Base-by-base conservation (phyloP, 1,284 basidiomycete species). In the Somion occarium region DNA sequence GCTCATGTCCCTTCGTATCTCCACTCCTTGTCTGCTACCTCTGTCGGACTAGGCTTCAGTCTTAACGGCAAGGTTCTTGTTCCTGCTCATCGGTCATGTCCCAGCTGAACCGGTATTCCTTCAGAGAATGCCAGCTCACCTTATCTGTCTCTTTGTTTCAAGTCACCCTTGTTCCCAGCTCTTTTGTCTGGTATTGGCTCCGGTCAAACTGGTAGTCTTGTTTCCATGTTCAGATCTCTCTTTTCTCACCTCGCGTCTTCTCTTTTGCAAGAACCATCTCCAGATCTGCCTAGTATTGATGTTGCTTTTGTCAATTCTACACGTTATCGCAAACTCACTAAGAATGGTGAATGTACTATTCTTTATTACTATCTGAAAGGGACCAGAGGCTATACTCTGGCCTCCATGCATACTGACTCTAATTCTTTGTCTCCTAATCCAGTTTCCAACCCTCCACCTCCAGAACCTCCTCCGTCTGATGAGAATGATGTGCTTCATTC, bases 31-130 rank as follows among this genome's bases (percentile, higher is more conserved):
- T 22, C 15, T 41, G 24, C 25, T 7, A 47, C 55, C 3, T 9
- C 41, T 20, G 27, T 57, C 12, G 55, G 55, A 44, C 43, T 58
- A 54, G 56, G 52, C 56, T 37, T 58, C 18, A 52, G 56, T 57
- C 58, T 60, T 18, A 44, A 46, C 42, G 41, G 55, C 49, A 46
- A 30, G 11, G 37, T 38, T 26, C 44, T 49, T 42, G 26, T 38
- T n/a, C 13, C 34, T 37, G 34, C 34, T 37, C 9, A 9, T 9
- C 9, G 34, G 11, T n/a, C 41, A 42, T 20, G 41, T 13, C 19
- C 20, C 11, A n/a, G n/a, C 34, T n/a, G 34, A 11, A 42, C 13
- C 24, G 47, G 13, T 44, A 41, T 13, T 26, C 51, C 24, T 45
- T 48, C 25, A 15, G n/a, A 18, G 30, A 52, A 39, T 44, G 44